phyloP scores from a whole-genome alignment of 768 basidiomycete genomes.

The Tulasnella sp. region DNA sequence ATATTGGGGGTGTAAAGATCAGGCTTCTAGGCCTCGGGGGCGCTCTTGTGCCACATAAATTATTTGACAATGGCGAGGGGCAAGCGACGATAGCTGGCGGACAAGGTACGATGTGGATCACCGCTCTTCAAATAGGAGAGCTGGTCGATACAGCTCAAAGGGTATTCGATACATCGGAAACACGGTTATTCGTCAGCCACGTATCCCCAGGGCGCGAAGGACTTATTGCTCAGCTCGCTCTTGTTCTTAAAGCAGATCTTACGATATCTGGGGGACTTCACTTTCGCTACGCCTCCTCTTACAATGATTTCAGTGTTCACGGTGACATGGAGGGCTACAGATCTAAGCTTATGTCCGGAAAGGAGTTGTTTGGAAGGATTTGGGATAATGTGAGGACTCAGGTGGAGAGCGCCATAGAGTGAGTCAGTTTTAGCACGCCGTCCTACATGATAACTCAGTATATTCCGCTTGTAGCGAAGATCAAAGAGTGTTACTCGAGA shows the following conservation, averaged over 20 bases:
- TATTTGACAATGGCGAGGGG: conserved; percentile 90
- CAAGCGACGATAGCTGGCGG: conserved; percentile 96
- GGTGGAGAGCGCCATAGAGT: conserved; percentile 82
- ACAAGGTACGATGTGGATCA: conserved; percentile 98
- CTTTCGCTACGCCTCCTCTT: conserved; percentile 91
- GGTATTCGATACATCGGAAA: conserved; percentile 85
- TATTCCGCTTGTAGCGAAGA: conserved; percentile 37
- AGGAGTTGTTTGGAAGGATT: conserved; percentile 77
- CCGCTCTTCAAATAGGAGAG: conserved; percentile 92
- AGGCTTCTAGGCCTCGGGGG: conserved; percentile 93
- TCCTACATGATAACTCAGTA: not conserved
- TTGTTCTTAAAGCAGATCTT: conserved; percentile 86
- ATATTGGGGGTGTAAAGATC: conserved; percentile 86
- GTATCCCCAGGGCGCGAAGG: conserved; percentile 89
- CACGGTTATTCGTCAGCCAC: conserved; percentile 84
- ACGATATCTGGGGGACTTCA: conserved; percentile 91
- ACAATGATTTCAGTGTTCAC: conserved; percentile 94
- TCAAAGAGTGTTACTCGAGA: conserved; percentile 77
- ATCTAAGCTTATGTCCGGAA: conserved; percentile 61
- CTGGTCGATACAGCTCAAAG: conserved; percentile 94
- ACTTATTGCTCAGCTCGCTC: conserved; percentile 76
- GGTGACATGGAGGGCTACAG: conserved; percentile 79
- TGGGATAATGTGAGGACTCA: conserved; percentile 89
- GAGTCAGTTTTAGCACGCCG: conserved; percentile 15
- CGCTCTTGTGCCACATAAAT: conserved; percentile 86